Evolutionary conservation across 805 yeast genomes (phyloP).

Genomic region (Monosporozyma solicola): DNA sequence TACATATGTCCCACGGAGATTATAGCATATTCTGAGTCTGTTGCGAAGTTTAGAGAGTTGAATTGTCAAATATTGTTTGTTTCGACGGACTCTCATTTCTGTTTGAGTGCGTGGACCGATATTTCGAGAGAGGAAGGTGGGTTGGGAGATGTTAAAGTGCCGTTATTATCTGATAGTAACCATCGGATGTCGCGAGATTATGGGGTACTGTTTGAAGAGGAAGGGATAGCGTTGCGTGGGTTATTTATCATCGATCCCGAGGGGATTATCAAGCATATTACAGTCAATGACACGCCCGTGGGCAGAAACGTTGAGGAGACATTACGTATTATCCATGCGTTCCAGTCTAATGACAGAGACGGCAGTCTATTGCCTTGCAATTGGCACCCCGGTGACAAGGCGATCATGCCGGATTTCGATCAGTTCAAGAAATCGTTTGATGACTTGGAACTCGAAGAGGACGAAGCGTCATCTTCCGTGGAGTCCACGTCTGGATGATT

Average conservation of each 20-base stretch:
- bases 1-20: conserved; percentile 99
- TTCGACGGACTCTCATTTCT: conserved; percentile 97
- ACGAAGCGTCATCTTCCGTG: no score
- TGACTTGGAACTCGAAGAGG: conserved; percentile 19
- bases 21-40: conserved; percentile 96
- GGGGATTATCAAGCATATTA: conserved; percentile 90
- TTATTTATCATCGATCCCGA: conserved; percentile 95
- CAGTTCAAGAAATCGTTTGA: conserved; percentile 74
- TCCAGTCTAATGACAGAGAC: conserved; percentile 98
- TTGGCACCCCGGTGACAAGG: conserved; percentile 94
- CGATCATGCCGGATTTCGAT: conserved; percentile 76
- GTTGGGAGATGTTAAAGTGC: conserved; percentile 89
- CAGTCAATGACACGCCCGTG: conserved; percentile 97
- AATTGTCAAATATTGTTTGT: conserved; percentile 88
- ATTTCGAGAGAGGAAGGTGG: conserved; percentile 96
- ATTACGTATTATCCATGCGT: conserved; percentile 93
- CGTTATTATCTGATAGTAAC: conserved; percentile 94
- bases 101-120: conserved; percentile 97
- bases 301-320: conserved; percentile 99
- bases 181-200: conserved; percentile 90
- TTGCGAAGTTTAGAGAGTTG: conserved; percentile 76
- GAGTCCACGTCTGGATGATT: no score
- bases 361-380: conserved; percentile 99
- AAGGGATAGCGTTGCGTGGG: conserved; percentile 96
- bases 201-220: conserved; percentile 96